Evolutionary conservation across 2,329 filamentous ascomycete species (phyloP).

Genomic region (Colletotrichum lindemuthianum): DNA sequence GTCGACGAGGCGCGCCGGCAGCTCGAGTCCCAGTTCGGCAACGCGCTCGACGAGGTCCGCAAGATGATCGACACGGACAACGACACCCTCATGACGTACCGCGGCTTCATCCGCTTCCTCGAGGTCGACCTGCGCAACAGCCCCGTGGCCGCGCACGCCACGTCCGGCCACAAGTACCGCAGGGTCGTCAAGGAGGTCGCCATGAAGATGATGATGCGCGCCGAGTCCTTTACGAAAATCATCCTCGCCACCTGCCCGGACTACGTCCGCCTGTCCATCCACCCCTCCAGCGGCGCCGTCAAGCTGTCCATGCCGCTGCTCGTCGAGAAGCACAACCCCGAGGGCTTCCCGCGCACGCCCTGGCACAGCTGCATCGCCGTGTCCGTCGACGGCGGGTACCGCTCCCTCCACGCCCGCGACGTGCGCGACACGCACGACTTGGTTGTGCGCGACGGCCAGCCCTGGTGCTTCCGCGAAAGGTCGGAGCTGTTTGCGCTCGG

Average conservation of each 20-base stretch:
- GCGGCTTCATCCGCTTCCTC: constrained; percentile 38
- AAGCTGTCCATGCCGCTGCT: constrained; percentile 38
- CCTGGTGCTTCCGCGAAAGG: constrained; percentile 48
- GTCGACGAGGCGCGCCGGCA: constrained; percentile 26
- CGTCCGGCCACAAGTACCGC: constrained; percentile 36
- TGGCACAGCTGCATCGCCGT: constrained; percentile 49
- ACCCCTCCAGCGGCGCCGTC: constrained; percentile 35
- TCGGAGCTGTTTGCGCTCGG: constrained; percentile 42
- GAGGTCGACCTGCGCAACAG: constrained; percentile 33
- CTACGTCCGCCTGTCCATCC: constrained; percentile 38
- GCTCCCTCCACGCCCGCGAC: constrained; percentile 37
- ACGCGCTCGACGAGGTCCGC: constrained; percentile 30
- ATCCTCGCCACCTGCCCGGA: constrained; percentile 33
- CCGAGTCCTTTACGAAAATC: constrained; percentile 37
- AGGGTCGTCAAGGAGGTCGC: constrained; percentile 36
- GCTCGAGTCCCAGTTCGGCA: constrained; percentile 31
- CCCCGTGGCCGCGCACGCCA: constrained; percentile 24
- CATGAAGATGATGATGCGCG: constrained; percentile 37
- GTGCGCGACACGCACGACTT: constrained; percentile 44
- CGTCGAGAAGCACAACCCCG: constrained; percentile 38
- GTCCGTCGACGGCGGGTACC: constrained; percentile 43
- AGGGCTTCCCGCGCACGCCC: constrained; percentile 41
- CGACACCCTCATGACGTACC: constrained; percentile 38
- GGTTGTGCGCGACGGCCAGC: constrained; percentile 44
- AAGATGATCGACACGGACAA: constrained; percentile 36